Evolutionary conservation across 306 rosid genomes (phyloP).

Genomic region (Vicia faba): DNA sequence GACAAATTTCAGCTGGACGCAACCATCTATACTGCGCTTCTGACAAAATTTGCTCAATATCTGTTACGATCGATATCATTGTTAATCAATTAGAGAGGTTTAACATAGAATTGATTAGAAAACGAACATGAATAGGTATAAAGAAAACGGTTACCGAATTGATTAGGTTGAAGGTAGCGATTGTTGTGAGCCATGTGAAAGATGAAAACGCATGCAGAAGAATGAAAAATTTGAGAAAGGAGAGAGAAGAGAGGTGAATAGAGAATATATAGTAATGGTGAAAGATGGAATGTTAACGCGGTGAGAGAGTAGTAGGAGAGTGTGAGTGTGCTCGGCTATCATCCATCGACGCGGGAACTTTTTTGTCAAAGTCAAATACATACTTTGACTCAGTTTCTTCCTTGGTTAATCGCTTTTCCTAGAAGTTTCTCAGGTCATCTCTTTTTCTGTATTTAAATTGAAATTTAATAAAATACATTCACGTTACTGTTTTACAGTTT

Average conservation of each 20-base stretch:
- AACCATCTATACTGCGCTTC: constrained; percentile 92
- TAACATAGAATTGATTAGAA: neutral
- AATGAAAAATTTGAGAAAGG: neutral
- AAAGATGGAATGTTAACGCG: constrained; percentile 29
- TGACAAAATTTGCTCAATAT: constrained; percentile 56
- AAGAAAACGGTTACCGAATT: neutral
- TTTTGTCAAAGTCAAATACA: constrained; percentile 16
- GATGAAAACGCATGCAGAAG: neutral
- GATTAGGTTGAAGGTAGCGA: neutral
- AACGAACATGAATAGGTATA: neutral
- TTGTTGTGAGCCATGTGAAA: neutral
- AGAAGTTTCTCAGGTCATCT: neutral
- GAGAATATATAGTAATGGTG: neutral
- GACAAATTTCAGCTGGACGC: constrained; percentile 88
- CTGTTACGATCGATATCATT: constrained; percentile 51
- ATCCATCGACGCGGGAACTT: constrained; percentile 39
- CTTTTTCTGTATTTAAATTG: too few relatives aligned
- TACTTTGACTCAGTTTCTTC: neutral
- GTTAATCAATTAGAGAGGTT: constrained; percentile 21
- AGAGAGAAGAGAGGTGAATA: neutral
- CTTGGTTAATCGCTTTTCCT: constrained; percentile 6
- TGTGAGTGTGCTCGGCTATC: neutral
- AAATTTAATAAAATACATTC: too few relatives aligned
- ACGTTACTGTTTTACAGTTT: too few relatives aligned
- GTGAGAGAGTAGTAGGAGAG: constrained; percentile 33